Percentiles rank a stretch among this genome's conserved stretches.
phyloP scores from a whole-genome alignment of 371 early-diverging fungal genomes.

The Apophysomyces variabilis region DNA sequence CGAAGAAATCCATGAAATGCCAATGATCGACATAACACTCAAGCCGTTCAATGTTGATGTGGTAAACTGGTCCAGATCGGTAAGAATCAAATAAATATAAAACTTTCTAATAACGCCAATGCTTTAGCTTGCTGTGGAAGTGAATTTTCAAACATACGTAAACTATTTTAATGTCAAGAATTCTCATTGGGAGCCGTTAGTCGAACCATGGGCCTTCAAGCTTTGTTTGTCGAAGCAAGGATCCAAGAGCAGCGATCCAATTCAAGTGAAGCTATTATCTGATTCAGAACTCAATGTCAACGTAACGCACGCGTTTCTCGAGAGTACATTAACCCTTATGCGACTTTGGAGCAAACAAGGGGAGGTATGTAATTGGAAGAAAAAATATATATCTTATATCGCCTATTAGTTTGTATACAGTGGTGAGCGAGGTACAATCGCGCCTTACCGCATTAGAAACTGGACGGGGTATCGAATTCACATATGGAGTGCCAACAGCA shows the following conservation, averaged over 20 bases:
- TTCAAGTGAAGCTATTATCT: slow-evolving; percentile 70
- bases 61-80: slow-evolving; percentile 85
- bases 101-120: not conserved
- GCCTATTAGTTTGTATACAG: slow-evolving; percentile 30
- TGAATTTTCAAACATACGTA: slow-evolving; percentile 69
- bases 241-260: slow-evolving; percentile 21
- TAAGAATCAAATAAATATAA: slow-evolving; percentile 18
- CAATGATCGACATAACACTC: slow-evolving; percentile 87
- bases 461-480: slow-evolving; percentile 88
- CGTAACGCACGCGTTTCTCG: slow-evolving; percentile 86
- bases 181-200: slow-evolving; percentile 92
- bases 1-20: slow-evolving; percentile 90
- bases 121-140: slow-evolving; percentile 68
- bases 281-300: slow-evolving; percentile 87
- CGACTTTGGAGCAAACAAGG: slow-evolving; percentile 52
- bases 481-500: slow-evolving; percentile 74
- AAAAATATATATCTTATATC: no score
- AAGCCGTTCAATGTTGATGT: slow-evolving; percentile 80
- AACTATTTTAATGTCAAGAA: slow-evolving; percentile 89
- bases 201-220: slow-evolving; percentile 81
- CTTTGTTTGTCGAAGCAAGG: slow-evolving; percentile 46
- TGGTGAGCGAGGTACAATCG: slow-evolving; percentile 52
- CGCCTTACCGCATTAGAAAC: slow-evolving; percentile 88
- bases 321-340: slow-evolving; percentile 74
- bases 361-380: slow-evolving; percentile 19